Percentiles rank a stretch among this genome's conserved stretches.
These are phyloP conservation scores for Alternaria novae-zelandiae DNA, from an alignment of 2,329 filamentous ascomycete species.

Conservation along the genomic window DNA sequence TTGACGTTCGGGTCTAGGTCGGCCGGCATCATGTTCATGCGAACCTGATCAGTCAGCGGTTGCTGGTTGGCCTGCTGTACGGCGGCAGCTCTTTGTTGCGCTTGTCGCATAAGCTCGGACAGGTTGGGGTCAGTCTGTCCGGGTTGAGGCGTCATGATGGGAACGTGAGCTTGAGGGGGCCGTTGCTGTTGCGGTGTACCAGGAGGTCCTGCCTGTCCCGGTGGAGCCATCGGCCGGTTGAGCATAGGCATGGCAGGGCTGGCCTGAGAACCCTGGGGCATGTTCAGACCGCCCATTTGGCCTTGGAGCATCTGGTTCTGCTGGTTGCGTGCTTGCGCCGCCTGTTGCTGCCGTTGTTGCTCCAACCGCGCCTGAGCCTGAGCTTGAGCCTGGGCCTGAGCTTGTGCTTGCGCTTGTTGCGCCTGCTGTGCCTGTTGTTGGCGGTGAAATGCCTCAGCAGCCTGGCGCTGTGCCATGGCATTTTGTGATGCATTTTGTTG, in stretches of 20 bases:
- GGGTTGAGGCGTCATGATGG: slow-evolving; percentile 44
- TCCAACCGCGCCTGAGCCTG: slow-evolving; percentile 43
- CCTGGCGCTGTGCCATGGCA: slow-evolving; percentile 39
- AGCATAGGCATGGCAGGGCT: slow-evolving; percentile 55
- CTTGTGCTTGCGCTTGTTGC: slow-evolving; percentile 27
- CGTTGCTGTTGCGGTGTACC: slow-evolving; percentile 43
- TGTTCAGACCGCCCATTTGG: slow-evolving; percentile 53
- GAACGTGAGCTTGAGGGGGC: slow-evolving; percentile 44
- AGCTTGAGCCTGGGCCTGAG: slow-evolving; percentile 43
- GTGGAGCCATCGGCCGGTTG: slow-evolving; percentile 55
- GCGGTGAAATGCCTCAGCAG: slow-evolving; percentile 20
- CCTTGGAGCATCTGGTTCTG: slow-evolving; percentile 39
- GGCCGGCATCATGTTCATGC: slow-evolving; percentile 41
- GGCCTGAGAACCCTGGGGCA: slow-evolving; percentile 50
- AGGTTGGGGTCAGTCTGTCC: slow-evolving; percentile 38
- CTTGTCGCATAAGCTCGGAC: slow-evolving; percentile 41
- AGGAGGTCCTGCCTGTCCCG: slow-evolving; percentile 50
- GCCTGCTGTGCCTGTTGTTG: slow-evolving; percentile 14
- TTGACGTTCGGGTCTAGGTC: slow-evolving; percentile 39
- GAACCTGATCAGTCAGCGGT: slow-evolving; percentile 38
- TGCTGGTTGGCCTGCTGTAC: slow-evolving; percentile 32
- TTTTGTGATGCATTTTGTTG: slow-evolving; percentile 38
- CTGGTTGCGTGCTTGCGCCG: slow-evolving; percentile 37
- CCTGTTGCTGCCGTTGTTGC: slow-evolving; percentile 46
- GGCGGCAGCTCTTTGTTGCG: slow-evolving; percentile 43